These are phyloP conservation scores for Collybia sp. DNA, from an alignment of 768 basidiomycete genomes.

Conservation along the genomic window DNA sequence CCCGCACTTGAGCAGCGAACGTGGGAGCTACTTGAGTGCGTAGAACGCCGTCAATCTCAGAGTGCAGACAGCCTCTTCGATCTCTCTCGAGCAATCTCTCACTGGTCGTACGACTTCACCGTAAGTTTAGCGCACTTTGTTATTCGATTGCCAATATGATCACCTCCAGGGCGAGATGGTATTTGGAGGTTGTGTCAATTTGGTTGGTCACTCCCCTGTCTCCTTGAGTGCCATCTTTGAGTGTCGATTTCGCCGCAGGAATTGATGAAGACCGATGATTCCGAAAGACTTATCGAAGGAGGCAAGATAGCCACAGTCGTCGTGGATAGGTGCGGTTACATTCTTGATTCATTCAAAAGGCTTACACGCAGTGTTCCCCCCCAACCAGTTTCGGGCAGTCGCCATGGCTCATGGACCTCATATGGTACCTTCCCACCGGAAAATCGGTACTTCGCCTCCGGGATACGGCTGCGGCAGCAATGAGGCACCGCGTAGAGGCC, in stretches of 20 bases:
- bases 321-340: too few species aligned
- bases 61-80: conserved; percentile 8
- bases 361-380: background rate
- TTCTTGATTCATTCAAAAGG: conserved; percentile 16
- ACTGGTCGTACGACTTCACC: conserved; percentile 23
- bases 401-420: conserved; percentile 24
- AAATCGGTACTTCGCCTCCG: conserved; percentile 10
- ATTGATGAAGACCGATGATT: conserved; percentile 18
- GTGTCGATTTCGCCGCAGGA: conserved; percentile 9
- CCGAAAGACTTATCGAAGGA: conserved; percentile 12
- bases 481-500: conserved; percentile 4
- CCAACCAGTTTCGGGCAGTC: conserved; percentile 21
- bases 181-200: conserved; percentile 15
- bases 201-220: conserved; percentile 5
- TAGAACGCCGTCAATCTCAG: conserved; percentile 5
- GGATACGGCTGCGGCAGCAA: conserved; percentile 8
- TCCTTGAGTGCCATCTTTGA: too few species aligned
- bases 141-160: too few species aligned
- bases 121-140: conserved; percentile 4
- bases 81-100: conserved; percentile 11
- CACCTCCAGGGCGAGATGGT: conserved; percentile 21
- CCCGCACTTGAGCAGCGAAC: conserved; percentile 9
- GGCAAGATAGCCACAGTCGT: conserved; percentile 15
- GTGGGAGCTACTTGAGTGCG: conserved; percentile 12
- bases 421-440: conserved; percentile 19